These are phyloP conservation scores for Plectosphaerella cucumerina DNA, from an alignment of 2,329 filamentous ascomycete species.

Conservation along the genomic window DNA sequence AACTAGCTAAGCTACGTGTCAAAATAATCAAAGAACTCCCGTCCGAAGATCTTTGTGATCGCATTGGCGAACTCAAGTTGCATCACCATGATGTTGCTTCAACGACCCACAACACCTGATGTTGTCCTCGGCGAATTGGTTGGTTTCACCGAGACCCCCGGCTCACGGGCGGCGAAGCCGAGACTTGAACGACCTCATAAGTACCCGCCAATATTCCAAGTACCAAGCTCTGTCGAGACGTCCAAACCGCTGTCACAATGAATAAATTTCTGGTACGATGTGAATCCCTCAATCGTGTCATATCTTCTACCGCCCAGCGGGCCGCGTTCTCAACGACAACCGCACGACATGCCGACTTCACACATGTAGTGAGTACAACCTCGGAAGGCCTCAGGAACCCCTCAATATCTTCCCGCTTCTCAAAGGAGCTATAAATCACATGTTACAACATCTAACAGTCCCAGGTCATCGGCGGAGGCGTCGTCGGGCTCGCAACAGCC, in stretches of 20 bases:
- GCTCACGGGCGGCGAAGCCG: too few species aligned
- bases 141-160: too few species aligned
- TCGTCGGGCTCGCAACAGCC: constrained; percentile 78
- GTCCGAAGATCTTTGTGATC: too few species aligned
- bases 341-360: constrained; percentile 33
- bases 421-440: neutral
- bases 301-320: neutral
- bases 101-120: too few species aligned
- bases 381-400: neutral
- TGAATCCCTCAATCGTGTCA: neutral
- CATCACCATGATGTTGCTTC: too few species aligned
- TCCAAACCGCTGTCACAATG: neutral
- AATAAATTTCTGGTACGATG: neutral
- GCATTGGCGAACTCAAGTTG: too few species aligned
- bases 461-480: constrained; percentile 55
- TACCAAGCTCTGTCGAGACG: too few species aligned
- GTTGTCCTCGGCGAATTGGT: too few species aligned
- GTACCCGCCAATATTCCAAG: too few species aligned
- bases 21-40: too few species aligned
- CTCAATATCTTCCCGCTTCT: constrained; percentile 4
- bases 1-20: too few species aligned
- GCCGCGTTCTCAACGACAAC: constrained; percentile 30
- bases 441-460: neutral
- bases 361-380: constrained; percentile 35
- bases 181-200: too few species aligned